Evolutionary conservation across 164 flowering plant species (phyloP).

Genomic region (Hamamelis virginiana): DNA sequence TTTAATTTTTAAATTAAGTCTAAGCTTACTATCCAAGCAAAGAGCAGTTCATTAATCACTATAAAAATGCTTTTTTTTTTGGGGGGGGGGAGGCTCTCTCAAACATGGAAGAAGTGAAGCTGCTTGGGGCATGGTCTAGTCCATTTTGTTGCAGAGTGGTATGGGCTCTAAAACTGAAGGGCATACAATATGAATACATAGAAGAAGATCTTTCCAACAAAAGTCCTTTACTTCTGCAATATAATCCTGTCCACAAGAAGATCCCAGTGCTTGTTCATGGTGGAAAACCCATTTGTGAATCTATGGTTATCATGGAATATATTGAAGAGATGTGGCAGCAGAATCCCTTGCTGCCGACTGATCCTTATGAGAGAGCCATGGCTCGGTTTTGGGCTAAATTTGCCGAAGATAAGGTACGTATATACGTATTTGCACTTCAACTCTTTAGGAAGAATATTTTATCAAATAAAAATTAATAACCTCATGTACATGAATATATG

Average conservation of each 20-base stretch:
- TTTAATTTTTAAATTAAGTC: too few species aligned
- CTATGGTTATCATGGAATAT: constrained; percentile 22
- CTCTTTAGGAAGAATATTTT: too few species aligned
- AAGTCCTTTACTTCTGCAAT: constrained; percentile 15
- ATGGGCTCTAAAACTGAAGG: constrained; percentile 28
- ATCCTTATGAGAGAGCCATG: constrained; percentile 19
- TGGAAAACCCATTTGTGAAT: constrained; percentile 19
- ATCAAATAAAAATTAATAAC: too few species aligned
- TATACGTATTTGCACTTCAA: too few species aligned
- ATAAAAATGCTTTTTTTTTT: too few species aligned
- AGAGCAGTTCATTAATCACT: too few species aligned
- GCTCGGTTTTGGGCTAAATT: constrained; percentile 26
- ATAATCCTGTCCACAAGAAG: constrained; percentile 23
- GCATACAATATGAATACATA: constrained; percentile 12
- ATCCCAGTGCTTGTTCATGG: constrained; percentile 24
- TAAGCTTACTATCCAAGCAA: too few species aligned
- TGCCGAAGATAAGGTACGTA: constrained; percentile 13
- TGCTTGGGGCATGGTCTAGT: constrained; percentile 19
- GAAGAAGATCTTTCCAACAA: constrained; percentile 17
- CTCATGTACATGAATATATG: too few species aligned
- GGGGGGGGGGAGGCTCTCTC: too few species aligned
- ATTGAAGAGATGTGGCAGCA: constrained; percentile 25
- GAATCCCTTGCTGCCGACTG: constrained; percentile 19
- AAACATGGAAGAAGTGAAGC: constrained; percentile 22
- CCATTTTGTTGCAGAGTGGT: constrained; percentile 17